Evolutionary conservation across 805 yeast genomes (phyloP).

Genomic region (Zygoascus biomembranicola): DNA sequence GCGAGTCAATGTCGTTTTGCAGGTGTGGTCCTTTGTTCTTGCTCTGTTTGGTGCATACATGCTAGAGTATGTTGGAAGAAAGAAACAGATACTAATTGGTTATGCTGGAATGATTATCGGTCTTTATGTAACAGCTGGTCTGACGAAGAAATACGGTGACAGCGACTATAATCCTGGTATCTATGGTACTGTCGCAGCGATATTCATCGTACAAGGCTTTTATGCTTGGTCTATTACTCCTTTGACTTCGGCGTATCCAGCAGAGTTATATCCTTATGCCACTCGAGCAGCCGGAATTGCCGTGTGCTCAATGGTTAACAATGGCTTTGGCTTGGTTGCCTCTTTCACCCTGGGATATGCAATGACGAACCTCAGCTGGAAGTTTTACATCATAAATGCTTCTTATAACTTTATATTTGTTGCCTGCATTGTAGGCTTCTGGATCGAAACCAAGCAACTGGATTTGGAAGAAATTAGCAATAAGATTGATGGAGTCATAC

Average conservation of each 20-base stretch:
- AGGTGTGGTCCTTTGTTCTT: not conserved
- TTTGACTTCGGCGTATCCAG: constrained; percentile 17
- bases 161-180: not conserved
- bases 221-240: constrained; percentile 2
- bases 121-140: not conserved
- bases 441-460: constrained; percentile 37
- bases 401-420: constrained; percentile 33
- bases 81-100: not conserved
- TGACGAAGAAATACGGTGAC: constrained; percentile 1
- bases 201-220: not conserved
- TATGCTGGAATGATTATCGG: not conserved
- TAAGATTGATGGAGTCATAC: constrained; percentile 29
- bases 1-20: not conserved
- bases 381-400: constrained; percentile 61
- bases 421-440: constrained; percentile 28
- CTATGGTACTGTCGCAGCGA: not conserved
- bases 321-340: constrained; percentile 1
- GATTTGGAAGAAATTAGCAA: constrained; percentile 58
- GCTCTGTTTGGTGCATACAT: not conserved
- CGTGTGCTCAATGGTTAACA: constrained; percentile 2
- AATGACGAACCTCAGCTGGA: constrained; percentile 40
- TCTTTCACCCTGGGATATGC: constrained; percentile 45
- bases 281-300: constrained; percentile 9
- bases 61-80: constrained; percentile 1
- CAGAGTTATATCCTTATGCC: constrained; percentile 7